Percentiles rank a stretch among this genome's conserved stretches.
Conservation (phyloP, 345 rosid species). For the Bretschneidera sinensis region DNA sequence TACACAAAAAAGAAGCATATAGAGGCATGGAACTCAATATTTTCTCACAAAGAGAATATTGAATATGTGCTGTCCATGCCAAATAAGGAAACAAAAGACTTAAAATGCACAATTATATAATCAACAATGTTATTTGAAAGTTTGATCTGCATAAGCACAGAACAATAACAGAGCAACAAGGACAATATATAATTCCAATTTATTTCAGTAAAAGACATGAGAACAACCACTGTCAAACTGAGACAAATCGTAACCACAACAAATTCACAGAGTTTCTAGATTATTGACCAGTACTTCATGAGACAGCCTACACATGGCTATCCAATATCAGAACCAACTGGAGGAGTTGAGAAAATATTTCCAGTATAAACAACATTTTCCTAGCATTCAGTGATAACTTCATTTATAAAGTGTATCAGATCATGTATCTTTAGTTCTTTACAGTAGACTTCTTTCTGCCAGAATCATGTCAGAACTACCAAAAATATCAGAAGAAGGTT, state of each 20-base stretch:
- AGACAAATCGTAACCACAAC: too few relatives aligned
- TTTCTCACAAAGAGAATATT: neutral
- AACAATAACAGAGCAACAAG: too few relatives aligned
- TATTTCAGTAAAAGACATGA: too few relatives aligned
- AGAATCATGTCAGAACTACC: neutral
- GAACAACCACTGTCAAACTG: too few relatives aligned
- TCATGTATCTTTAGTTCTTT: too few relatives aligned
- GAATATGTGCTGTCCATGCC: neutral
- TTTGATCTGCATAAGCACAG: too few relatives aligned
- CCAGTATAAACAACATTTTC: neutral
- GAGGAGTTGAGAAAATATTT: neutral
- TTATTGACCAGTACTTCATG: too few relatives aligned
- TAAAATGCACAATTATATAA: neutral
- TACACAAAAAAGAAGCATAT: too few relatives aligned
- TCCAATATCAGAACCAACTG: neutral
- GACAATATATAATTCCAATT: too few relatives aligned
- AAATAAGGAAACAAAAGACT: neutral
- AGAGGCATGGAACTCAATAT: neutral
- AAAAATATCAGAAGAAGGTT: neutral
- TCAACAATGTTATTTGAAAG: neutral
- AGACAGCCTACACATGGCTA: neutral
- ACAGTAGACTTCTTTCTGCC: neutral
- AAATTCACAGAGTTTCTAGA: too few relatives aligned
- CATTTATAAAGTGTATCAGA: neutral
- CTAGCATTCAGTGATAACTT: neutral